These are phyloP conservation scores for Phylloboletellus chloephorus DNA, from an alignment of 1,284 basidiomycete species.

Conservation along the genomic window DNA sequence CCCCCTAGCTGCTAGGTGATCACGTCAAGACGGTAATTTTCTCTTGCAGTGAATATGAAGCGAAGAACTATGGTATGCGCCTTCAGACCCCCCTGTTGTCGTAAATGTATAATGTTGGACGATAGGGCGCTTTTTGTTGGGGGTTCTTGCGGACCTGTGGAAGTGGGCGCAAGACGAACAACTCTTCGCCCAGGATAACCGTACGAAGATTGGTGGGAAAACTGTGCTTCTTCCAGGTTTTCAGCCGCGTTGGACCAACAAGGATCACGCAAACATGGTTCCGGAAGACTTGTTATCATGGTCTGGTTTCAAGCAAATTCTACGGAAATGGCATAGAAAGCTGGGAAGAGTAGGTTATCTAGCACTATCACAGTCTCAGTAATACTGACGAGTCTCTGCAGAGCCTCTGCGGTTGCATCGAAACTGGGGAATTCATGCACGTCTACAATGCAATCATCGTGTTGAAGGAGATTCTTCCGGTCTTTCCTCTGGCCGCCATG, in stretches of 20 bases:
- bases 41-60: slow-evolving; percentile 93
- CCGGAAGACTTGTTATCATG: slow-evolving; percentile 61
- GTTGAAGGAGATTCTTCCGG: slow-evolving; percentile 81
- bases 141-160: slow-evolving; percentile 69
- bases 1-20: slow-evolving; percentile 68
- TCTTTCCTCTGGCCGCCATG: slow-evolving; percentile 73
- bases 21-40: slow-evolving; percentile 83
- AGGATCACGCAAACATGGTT: slow-evolving; percentile 36
- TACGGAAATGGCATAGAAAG: slow-evolving; percentile 81
- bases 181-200: slow-evolving; percentile 60
- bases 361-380: background rate
- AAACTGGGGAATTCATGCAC: slow-evolving; percentile 87
- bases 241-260: slow-evolving; percentile 47
- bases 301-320: slow-evolving; percentile 63
- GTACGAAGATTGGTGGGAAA: slow-evolving; percentile 61
- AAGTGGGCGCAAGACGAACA: slow-evolving; percentile 74
- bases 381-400: slow-evolving; percentile 25
- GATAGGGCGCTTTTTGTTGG: slow-evolving; percentile 77
- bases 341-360: slow-evolving; percentile 47
- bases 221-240: slow-evolving; percentile 62
- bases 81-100: slow-evolving; percentile 1
- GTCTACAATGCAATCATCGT: slow-evolving; percentile 91
- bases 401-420: slow-evolving; percentile 60
- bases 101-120: slow-evolving; percentile 1
- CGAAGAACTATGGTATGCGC: slow-evolving; percentile 81